Evolutionary conservation across 2,329 filamentous ascomycete genomes (phyloP), one percentile per base, ranked within the genome.

Genomic region (Metarhizium anisopliae): DNA sequence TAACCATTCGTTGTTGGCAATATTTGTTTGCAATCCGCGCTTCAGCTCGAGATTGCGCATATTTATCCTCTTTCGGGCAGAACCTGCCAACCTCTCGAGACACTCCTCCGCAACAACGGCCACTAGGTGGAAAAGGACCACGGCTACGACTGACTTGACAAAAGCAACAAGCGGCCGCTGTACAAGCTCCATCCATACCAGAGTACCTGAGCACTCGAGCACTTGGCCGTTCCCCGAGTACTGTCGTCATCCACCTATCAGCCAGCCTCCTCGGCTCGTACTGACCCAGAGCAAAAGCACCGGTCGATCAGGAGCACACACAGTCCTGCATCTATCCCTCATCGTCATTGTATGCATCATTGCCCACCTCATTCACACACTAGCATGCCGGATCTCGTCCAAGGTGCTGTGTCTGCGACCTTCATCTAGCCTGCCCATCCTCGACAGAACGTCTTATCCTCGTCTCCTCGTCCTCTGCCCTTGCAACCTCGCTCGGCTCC

Each of bases 301-400:
- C n/a, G 16, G 18, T 25, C 40, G 36, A n/a, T 51, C 10, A 47
- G 32, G 30, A 52, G 42, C 54, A 52, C 49, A 35, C 32, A 25
- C 47, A 42, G 7, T 50, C 51, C 47, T 32, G 47, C 55, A 52
- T 40, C 51, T 55, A 51, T 36, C 53, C 25, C 53, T 29, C 50
- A 47, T 47, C 56, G 53, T 55, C 50, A 52, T 57, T 57, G 53
- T 50, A 47, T 55, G 45, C 45, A 55, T 52, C 56, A 55, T 52
- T 52, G 53, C 56, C 51, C 53, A 50, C 50, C 53, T 49, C 49
- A 29, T 30, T 29, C 32, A 36, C 53, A 20, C 50, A 50, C 52
- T 47, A 56, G 35, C 30, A 47, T 45, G 40, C 38, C 38, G 40
- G 32, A 43, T 47, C 49, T 52, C 20, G 20, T 43, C 50, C 56